Evolutionary conservation across 495 filamentous ascomycete genomes (phyloP).

Genomic region (Penicillium turbatum): DNA sequence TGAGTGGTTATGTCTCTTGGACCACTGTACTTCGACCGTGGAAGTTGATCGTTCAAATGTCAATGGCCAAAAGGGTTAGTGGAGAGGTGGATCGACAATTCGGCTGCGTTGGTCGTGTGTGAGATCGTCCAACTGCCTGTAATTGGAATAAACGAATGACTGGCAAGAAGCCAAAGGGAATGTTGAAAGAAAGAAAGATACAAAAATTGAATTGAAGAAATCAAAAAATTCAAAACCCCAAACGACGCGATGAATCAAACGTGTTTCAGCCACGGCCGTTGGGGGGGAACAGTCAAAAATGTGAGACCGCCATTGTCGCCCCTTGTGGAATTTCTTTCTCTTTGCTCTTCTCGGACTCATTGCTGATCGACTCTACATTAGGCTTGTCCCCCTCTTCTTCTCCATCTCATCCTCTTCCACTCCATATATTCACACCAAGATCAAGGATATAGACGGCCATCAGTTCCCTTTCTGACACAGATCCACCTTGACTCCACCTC

Average conservation of each 20-base stretch:
- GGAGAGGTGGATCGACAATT: constrained; percentile 9
- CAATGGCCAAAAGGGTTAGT: constrained; percentile 2
- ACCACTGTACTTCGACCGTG: constrained; percentile 4
- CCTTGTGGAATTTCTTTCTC: constrained; percentile 1
- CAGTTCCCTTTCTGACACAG: constrained; percentile 9
- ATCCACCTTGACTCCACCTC: constrained; percentile 16
- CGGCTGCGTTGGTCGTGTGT: background rate
- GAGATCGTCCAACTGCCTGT: background rate
- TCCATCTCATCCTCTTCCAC: background rate
- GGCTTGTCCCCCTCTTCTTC: background rate
- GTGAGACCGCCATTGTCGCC: constrained; percentile 22
- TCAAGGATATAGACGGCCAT: too few species aligned
- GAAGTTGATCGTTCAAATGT: constrained; percentile 11
- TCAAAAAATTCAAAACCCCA: background rate
- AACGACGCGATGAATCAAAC: background rate
- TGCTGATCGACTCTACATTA: constrained; percentile 4
- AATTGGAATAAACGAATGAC: constrained; percentile 2
- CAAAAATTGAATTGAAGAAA: background rate
- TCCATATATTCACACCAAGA: background rate
- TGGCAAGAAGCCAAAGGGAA: background rate
- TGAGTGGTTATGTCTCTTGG: constrained; percentile 5
- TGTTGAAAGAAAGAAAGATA: background rate
- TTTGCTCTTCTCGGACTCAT: background rate
- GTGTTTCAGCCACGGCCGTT: constrained; percentile 23
- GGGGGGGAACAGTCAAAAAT: constrained; percentile 16